These are phyloP conservation scores for Pseudogymnoascus sp. DNA, from an alignment of 2,329 filamentous ascomycete species.

Conservation along the genomic window DNA sequence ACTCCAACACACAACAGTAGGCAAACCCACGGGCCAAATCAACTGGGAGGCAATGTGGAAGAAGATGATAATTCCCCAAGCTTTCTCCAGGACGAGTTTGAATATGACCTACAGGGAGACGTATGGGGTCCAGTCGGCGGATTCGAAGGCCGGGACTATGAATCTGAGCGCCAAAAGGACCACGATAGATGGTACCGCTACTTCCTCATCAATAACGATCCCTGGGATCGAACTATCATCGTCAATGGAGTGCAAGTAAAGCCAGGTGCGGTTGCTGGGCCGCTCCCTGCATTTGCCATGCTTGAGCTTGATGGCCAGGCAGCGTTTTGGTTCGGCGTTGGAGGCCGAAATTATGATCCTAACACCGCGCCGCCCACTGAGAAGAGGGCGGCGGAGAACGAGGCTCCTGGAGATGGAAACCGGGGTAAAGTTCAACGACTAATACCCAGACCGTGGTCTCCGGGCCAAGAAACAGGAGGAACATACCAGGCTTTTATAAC, in stretches of 20 bases:
- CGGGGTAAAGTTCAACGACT: neutral
- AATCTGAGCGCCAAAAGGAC: neutral
- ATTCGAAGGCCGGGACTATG: conserved; percentile 1
- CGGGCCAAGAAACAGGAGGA: neutral
- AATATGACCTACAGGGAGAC: neutral
- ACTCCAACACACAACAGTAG: neutral
- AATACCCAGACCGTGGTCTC: neutral
- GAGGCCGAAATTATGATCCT: neutral
- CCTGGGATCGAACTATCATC: conserved; percentile 20
- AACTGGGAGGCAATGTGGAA: neutral
- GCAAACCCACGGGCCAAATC: neutral
- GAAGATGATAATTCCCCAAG: neutral
- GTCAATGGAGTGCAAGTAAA: conserved; percentile 24
- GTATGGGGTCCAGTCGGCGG: conserved; percentile 1
- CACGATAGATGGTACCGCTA: conserved; percentile 16
- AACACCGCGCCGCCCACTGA: neutral
- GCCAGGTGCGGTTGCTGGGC: conserved; percentile 24
- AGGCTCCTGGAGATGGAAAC: neutral
- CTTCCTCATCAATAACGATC: conserved; percentile 22
- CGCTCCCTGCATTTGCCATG: conserved; percentile 25
- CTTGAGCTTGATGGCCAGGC: neutral
- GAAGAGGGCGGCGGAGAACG: neutral
- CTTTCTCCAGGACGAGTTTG: neutral
- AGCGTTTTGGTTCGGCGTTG: neutral
- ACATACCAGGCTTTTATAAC: neutral